These are phyloP conservation scores for Amphirosellinia nigrospora DNA, from an alignment of 495 filamentous ascomycete genomes.

Conservation along the genomic window DNA sequence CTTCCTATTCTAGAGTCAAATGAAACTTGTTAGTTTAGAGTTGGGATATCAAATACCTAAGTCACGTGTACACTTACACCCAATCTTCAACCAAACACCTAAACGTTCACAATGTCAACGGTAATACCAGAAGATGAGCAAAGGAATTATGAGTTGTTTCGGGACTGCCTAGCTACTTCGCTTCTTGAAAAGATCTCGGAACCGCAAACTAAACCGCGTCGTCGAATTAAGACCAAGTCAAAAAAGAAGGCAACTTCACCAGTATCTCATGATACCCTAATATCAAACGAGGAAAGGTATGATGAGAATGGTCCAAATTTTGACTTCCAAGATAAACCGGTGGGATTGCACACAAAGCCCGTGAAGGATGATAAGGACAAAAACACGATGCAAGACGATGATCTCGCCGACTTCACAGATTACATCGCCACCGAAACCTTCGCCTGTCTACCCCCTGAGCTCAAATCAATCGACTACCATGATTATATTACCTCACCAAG, in stretches of 20 bases:
- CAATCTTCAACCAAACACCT: neutral
- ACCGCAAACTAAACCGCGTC: slow-evolving; percentile 50
- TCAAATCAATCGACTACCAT: slow-evolving; percentile 68
- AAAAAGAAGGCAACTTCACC: slow-evolving; percentile 44
- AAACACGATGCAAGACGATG: slow-evolving; percentile 53
- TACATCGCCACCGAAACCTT: slow-evolving; percentile 77
- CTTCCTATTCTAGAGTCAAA: neutral
- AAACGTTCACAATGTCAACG: slow-evolving; percentile 16
- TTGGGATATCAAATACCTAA: neutral
- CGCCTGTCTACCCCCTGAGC: slow-evolving; percentile 60
- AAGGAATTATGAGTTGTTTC: slow-evolving; percentile 71
- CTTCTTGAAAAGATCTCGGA: slow-evolving; percentile 57
- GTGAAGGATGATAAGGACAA: slow-evolving; percentile 27
- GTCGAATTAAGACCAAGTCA: slow-evolving; percentile 46
- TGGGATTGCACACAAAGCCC: slow-evolving; percentile 19
- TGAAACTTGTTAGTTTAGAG: neutral
- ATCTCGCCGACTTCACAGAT: slow-evolving; percentile 75
- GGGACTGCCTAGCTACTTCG: slow-evolving; percentile 63
- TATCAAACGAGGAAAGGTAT: neutral
- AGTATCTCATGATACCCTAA: slow-evolving; percentile 29
- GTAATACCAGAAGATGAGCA: slow-evolving; percentile 32
- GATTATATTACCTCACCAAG: slow-evolving; percentile 53
- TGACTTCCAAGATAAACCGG: neutral
- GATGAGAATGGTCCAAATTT: neutral
- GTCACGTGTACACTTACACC: neutral